Conservation (phyloP, 73 alveolate species). For the Tetrahymena thermophila region DNA sequence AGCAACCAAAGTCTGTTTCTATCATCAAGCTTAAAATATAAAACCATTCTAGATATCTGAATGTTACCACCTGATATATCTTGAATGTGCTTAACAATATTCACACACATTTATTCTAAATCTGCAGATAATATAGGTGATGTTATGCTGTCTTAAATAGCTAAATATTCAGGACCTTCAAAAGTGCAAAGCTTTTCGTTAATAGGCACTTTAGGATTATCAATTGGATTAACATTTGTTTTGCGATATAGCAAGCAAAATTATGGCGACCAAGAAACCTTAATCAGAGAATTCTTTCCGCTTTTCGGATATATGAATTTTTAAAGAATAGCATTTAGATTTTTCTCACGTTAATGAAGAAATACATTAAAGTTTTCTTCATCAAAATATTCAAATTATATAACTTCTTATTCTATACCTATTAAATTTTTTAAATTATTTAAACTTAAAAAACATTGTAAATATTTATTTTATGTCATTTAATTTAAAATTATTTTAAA, state of each 20-base stretch:
- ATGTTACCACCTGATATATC: constrained; percentile 72
- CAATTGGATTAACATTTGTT: constrained; percentile 57
- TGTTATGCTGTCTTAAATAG: constrained; percentile 61
- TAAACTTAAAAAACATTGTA: neutral
- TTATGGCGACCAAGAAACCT: constrained; percentile 76
- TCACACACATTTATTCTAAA: constrained; percentile 61
- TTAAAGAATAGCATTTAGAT: constrained; percentile 62
- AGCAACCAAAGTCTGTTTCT: constrained; percentile 67
- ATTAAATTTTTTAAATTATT: neutral
- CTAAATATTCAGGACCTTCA: constrained; percentile 78
- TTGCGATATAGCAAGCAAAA: constrained; percentile 66
- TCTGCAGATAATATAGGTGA: constrained; percentile 78
- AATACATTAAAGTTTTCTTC: constrained; percentile 55
- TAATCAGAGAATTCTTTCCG: constrained; percentile 61
- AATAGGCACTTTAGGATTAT: constrained; percentile 51
- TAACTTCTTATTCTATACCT: constrained; percentile 44
- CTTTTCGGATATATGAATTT: constrained; percentile 71
- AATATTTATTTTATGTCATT: too few species aligned
- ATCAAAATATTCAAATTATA: constrained; percentile 60
- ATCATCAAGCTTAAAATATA: constrained; percentile 69
- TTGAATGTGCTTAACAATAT: constrained; percentile 67
- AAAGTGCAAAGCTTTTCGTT: constrained; percentile 68
- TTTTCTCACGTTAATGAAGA: constrained; percentile 63
- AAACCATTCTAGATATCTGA: constrained; percentile 70
- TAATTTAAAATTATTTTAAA: neutral